phyloP scores from a whole-genome alignment of 2,329 filamentous ascomycete genomes.

The Phialophora verrucosa region DNA sequence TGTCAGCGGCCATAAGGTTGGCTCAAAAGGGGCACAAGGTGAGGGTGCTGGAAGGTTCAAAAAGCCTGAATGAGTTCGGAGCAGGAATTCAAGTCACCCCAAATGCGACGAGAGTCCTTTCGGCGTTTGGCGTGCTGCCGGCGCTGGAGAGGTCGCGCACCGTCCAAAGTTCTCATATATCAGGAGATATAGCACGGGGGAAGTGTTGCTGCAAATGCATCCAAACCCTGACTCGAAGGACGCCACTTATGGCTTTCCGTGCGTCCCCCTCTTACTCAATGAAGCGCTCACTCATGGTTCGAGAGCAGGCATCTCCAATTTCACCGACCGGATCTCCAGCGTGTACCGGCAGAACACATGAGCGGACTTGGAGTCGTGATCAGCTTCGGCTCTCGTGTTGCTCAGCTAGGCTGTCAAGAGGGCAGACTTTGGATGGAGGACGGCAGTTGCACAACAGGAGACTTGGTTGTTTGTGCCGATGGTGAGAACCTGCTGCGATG shows the following conservation, averaged over 20 bases:
- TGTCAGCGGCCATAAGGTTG: neutral
- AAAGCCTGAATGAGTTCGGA: neutral
- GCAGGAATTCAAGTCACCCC: neutral
- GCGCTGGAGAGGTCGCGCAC: neutral
- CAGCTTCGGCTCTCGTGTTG: neutral
- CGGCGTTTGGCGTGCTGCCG: neutral
- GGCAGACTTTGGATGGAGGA: slow-evolving; percentile 1
- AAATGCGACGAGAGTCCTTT: neutral
- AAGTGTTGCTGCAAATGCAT: neutral
- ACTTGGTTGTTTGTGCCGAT: neutral
- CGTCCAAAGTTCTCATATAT: neutral
- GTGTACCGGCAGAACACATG: neutral
- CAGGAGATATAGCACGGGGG: neutral
- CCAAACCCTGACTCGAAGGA: neutral
- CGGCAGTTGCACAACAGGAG: neutral
- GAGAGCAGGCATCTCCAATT: neutral
- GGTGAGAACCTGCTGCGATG: neutral
- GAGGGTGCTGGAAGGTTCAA: neutral
- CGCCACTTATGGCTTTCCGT: slow-evolving; percentile 1
- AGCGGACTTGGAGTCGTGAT: neutral
- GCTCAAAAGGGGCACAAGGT: neutral
- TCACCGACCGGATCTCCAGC: neutral
- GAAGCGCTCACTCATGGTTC: neutral
- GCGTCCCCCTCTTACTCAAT: neutral
- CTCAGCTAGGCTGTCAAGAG: neutral